Conservation (phyloP, 129 eudicot genomes). For the Flaveria trinervia region DNA sequence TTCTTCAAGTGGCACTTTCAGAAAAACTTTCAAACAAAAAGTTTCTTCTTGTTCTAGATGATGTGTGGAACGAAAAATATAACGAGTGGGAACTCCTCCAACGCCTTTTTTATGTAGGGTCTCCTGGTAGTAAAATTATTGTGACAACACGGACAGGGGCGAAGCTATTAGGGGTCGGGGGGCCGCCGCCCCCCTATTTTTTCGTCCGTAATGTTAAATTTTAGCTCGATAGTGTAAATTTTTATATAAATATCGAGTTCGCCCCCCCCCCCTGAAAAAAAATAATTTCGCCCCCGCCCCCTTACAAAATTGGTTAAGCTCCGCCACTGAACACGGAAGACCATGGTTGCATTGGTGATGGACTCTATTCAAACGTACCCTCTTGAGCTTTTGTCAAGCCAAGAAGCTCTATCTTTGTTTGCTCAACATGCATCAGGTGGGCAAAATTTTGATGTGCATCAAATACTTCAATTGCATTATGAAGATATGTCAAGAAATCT, state of each 20-base stretch:
- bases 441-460: not conserved
- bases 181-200: too few species aligned
- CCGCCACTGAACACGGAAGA: too few species aligned
- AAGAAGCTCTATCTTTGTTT: constrained; percentile 31
- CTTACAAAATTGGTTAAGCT: too few species aligned
- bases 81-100: constrained; percentile 34
- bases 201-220: too few species aligned
- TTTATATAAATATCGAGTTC: too few species aligned
- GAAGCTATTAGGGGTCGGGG: too few species aligned
- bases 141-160: constrained; percentile 41
- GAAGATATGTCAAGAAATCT: constrained; percentile 34
- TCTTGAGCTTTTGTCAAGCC: constrained; percentile 22
- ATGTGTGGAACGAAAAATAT: constrained; percentile 45
- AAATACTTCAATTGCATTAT: constrained; percentile 26
- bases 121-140: constrained; percentile 18
- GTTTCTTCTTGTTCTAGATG: constrained; percentile 44
- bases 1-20: constrained; percentile 31
- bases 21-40: constrained; percentile 1
- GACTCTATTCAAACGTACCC: constrained; percentile 9
- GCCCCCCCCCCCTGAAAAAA: too few species aligned
- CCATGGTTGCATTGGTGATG: not conserved
- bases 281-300: too few species aligned
- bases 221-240: too few species aligned
- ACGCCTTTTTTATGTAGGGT: constrained; percentile 34
- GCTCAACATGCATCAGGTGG: constrained; percentile 25